Base-by-base conservation (phyloP, 2,329 filamentous ascomycete species). In the Hansfordia pulvinata region DNA sequence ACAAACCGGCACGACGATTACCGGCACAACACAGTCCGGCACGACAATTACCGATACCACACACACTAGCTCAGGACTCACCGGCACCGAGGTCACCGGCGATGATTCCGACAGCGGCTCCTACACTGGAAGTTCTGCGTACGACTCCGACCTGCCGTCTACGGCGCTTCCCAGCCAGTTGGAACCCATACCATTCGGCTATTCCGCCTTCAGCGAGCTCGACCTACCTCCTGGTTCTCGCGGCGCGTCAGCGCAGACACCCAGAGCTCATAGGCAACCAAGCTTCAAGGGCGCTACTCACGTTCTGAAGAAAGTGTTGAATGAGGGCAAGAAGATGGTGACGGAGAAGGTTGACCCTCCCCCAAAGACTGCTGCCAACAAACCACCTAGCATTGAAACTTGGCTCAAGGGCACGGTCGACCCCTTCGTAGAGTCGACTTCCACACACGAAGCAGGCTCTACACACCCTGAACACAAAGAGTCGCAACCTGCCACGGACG, bases 181-280 rank as follows among this genome's bases (percentile, higher is more conserved):
- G 18, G 68, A 67, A 10, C 69, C 76, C 19, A 68, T 76, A 25
- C 70, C 71, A 0, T 64, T 75, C 42, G 72, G 72, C 5, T 67
- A 68, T 35, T 76, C 72, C 11, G 72, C 72, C n/a, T 76, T 77
- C 37, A 76, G 69, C 36, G 69, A 70, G 38, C 53, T 76, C 6
- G 70, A 76, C 28, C 46, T 76, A 2, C 60, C 69, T 1, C 41
- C 63, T 1, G 56, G 58, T 12, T 58, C 58, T 53, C 64, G 28
- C 51, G 58, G n/a, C 49, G 51, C 16, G 60, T 54, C 30, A 46
- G 42, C 31, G 40, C 45, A 19, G 53, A 57, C 42, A 49, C 48
- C 52, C 17, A 66, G 68, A 38, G 49, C 60, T 6, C 64, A 68
- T 23, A 55, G 67, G 21, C 68, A 60, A 26, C 49, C 61, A 3